phyloP scores from a whole-genome alignment of 1,139 yeast species.

The Zygoascus hellenicus region DNA sequence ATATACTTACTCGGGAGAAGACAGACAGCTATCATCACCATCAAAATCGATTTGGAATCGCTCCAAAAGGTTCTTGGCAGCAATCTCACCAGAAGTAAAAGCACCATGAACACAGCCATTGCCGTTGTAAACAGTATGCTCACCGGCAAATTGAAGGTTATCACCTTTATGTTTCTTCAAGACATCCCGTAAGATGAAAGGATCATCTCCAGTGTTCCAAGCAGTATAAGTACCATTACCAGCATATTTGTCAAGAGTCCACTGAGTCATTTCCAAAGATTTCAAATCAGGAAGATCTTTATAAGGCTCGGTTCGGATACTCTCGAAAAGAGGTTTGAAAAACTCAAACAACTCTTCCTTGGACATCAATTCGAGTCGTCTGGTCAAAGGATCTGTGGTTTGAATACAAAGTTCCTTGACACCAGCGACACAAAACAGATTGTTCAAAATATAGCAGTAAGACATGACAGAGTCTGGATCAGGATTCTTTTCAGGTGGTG shows the following conservation, averaged over 20 bases:
- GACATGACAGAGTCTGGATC: constrained; percentile 21
- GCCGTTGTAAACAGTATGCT: constrained; percentile 70
- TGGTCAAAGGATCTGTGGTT: constrained; percentile 24
- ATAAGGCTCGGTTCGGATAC: constrained; percentile 23
- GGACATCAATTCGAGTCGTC: constrained; percentile 20
- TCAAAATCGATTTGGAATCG: constrained; percentile 17
- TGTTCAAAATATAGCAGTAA: constrained; percentile 24
- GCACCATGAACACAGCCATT: constrained; percentile 90
- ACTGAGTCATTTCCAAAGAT: constrained; percentile 41
- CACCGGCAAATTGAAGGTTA: constrained; percentile 63
- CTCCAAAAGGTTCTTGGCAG: constrained; percentile 21
- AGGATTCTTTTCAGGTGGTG: constrained; percentile 16
- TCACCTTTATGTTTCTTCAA: constrained; percentile 50
- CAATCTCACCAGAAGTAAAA: constrained; percentile 55
- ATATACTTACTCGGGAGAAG: constrained; percentile 14
- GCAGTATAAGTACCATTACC: constrained; percentile 67
- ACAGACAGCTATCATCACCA: constrained; percentile 18
- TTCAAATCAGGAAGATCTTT: constrained; percentile 22
- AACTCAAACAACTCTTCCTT: constrained; percentile 22
- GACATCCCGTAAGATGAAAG: constrained; percentile 53
- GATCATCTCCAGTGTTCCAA: constrained; percentile 61
- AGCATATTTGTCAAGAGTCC: constrained; percentile 68
- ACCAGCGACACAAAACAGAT: constrained; percentile 24
- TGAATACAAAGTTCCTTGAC: constrained; percentile 25
- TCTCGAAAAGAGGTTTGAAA: constrained; percentile 23